Evolutionary conservation across 164 flowering plant species (phyloP), one percentile per base, ranked within the genome.

Genomic region (Vitis labrusca): DNA sequence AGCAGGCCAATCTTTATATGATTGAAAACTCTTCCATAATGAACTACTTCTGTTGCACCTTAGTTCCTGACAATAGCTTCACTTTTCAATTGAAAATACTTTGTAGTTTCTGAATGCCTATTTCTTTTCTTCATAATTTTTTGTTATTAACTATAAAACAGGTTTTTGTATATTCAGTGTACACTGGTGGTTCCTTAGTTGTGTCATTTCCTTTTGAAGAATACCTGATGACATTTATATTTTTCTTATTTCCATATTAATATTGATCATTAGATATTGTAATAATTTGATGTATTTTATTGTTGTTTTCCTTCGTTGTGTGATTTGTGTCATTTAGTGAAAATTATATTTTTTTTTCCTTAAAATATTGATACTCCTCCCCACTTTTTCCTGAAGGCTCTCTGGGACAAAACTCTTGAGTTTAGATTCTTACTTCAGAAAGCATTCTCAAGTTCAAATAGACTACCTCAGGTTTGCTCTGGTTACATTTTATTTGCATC

Each of bases 401-500:
- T 95, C 32, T 95, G 99, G 99, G 92, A 91, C 76, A 93, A 85
- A 73, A 73, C 83, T 52, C 88, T 93, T 51, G 99, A 93, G 79
- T 71, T 91, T 47, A 81, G 98, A 78, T 82, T 90, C 80, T 84
- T 90, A 67, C 81, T 95, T 82, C 98, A 95, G 76, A 95, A 93
- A 62, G 73, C 88, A 59, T 88, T 85, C 73, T 78, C 94, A 68
- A 87, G 79, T 70, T 88, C 93, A 71, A 95, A 93, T 71, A 90
- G 88, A 72, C 78, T 95, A 68, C 97, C 99, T 14, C 88, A 85
- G 97, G 99, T 91, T 47, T 59, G 50, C 51, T 66, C 64, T 68
- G 61, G 61, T 66, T 14, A 13, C 14, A 50, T 47, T 3, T 37
- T 54, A n/a, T 30, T 62, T 29, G 8, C 60, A 37, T 32, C 30